Conservation (phyloP, 176 grass and related monocot genomes). For the Hordeum marinum region DNA sequence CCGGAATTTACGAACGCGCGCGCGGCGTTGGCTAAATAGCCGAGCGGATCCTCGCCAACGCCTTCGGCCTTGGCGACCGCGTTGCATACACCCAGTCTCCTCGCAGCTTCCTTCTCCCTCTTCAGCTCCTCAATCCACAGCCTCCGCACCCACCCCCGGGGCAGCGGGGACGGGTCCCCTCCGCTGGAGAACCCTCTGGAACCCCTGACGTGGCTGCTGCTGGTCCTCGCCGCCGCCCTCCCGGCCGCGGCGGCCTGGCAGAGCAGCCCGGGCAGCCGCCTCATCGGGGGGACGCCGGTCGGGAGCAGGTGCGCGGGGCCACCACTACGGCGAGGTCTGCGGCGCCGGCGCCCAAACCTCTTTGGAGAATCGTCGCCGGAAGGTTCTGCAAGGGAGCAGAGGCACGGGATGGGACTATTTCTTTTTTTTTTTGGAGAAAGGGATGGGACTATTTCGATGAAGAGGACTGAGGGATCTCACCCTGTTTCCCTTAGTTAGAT, state of each 20-base stretch:
- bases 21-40: conserved; percentile 9
- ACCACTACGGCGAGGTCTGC: not conserved
- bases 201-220: not conserved
- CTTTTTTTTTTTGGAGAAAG: no score
- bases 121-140: conserved; percentile 45
- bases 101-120: conserved; percentile 23
- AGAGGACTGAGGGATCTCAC: not conserved
- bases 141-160: conserved; percentile 43
- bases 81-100: not conserved
- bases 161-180: conserved; percentile 9
- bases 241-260: conserved; percentile 5
- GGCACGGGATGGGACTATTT: not conserved
- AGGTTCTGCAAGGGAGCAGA: not conserved
- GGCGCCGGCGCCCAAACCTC: not conserved
- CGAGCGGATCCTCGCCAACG: not conserved
- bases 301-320: not conserved
- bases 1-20: not conserved
- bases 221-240: conserved; percentile 16
- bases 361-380: not conserved
- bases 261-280: conserved; percentile 35
- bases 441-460: not conserved
- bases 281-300: conserved; percentile 10
- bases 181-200: conserved; percentile 37
- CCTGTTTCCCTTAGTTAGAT: not conserved
- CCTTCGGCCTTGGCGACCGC: not conserved